Evolutionary conservation across 495 filamentous ascomycete species (phyloP).

Genomic region (Filosporella fistucella): DNA sequence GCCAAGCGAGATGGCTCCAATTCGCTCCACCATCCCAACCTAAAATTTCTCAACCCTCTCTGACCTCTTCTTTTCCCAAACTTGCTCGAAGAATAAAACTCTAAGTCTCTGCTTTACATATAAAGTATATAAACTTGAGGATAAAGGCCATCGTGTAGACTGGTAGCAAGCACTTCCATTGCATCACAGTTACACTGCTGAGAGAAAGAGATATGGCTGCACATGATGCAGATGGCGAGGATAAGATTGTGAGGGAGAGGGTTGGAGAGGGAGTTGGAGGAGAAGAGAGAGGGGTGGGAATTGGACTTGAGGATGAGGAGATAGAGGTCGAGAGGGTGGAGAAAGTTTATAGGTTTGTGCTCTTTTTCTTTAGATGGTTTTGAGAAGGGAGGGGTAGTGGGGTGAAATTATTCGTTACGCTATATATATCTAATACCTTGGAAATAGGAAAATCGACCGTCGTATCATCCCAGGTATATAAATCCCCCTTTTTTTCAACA

Average conservation of each 20-base stretch:
- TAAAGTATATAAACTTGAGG: neutral
- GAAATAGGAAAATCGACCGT: conserved; percentile 64
- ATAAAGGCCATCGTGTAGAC: conserved; percentile 16
- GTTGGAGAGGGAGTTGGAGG: no score
- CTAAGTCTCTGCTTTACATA: no score
- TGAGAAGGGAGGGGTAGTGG: no score
- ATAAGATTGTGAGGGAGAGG: neutral
- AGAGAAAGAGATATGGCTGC: conserved; percentile 24
- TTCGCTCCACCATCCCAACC: no score
- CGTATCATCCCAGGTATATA: conserved; percentile 66
- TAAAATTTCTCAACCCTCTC: no score
- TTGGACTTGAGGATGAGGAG: conserved; percentile 27
- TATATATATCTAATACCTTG: no score
- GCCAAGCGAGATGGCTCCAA: no score
- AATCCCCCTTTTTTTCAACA: neutral
- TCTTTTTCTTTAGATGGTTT: no score
- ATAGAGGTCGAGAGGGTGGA: conserved; percentile 52
- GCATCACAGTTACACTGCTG: conserved; percentile 38
- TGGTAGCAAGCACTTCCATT: conserved; percentile 48
- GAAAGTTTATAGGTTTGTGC: conserved; percentile 55
- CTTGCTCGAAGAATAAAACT: no score
- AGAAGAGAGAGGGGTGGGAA: conserved; percentile 12
- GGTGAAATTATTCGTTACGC: neutral
- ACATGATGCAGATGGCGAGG: conserved; percentile 14
- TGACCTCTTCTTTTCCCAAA: no score